These are phyloP conservation scores for Fusarium pseudocircinatum DNA, from an alignment of 2,329 filamentous ascomycete genomes.

Conservation along the genomic window DNA sequence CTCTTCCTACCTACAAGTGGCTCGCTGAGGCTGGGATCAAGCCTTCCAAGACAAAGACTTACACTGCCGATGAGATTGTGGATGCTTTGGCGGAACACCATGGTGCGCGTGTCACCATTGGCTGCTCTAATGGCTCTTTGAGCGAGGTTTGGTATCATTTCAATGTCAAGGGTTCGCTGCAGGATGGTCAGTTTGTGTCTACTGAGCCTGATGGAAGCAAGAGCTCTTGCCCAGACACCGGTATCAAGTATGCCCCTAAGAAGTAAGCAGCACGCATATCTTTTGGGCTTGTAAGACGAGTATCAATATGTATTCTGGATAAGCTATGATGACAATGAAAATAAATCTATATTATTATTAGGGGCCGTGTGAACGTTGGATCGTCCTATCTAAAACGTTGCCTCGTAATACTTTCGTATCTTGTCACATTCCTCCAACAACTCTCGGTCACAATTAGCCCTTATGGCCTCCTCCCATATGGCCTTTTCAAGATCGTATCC, in stretches of 20 bases:
- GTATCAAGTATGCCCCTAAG: constrained; percentile 46
- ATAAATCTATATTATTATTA: background rate
- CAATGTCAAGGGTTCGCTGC: constrained; percentile 66
- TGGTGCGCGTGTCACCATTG: constrained; percentile 65
- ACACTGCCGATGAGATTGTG: constrained; percentile 68
- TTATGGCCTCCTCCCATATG: constrained; percentile 40
- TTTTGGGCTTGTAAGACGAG: background rate
- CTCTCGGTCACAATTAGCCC: constrained; percentile 26
- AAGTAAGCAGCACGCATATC: background rate
- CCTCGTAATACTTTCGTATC: constrained; percentile 35
- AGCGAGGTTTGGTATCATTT: constrained; percentile 71
- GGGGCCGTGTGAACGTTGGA: background rate
- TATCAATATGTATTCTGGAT: background rate
- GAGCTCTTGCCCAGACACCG: constrained; percentile 62
- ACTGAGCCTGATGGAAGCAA: constrained; percentile 64
- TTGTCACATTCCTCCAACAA: constrained; percentile 36
- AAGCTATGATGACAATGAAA: background rate
- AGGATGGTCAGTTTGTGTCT: constrained; percentile 69
- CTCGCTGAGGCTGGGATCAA: constrained; percentile 69
- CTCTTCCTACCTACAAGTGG: constrained; percentile 70
- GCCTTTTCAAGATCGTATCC: constrained; percentile 39
- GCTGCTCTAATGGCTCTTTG: constrained; percentile 60
- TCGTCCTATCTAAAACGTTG: constrained; percentile 28
- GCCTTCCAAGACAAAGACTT: constrained; percentile 64
- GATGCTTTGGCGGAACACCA: constrained; percentile 63